Evolutionary conservation across 2,329 filamentous ascomycete species (phyloP).

Genomic region (Fusarium tricinctum): DNA sequence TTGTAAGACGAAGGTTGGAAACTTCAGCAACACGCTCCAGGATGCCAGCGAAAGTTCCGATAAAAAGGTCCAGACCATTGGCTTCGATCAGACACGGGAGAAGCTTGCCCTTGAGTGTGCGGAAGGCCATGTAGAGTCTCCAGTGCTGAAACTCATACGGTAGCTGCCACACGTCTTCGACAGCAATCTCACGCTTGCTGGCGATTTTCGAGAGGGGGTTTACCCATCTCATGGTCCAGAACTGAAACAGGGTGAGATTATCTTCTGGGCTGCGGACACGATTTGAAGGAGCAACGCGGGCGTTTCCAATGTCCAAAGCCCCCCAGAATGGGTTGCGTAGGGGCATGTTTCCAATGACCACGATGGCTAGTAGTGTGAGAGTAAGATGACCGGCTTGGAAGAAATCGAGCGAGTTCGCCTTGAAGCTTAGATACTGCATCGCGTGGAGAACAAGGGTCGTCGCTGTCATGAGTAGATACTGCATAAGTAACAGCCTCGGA

Average conservation of each 20-base stretch:
- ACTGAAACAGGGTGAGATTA: slow-evolving; percentile 83
- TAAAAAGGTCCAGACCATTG: slow-evolving; percentile 83
- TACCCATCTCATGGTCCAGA: slow-evolving; percentile 89
- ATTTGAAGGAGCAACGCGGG: slow-evolving; percentile 48
- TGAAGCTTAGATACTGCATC: slow-evolving; percentile 49
- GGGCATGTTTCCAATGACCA: slow-evolving; percentile 56
- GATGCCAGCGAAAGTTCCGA: slow-evolving; percentile 74
- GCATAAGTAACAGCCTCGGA: slow-evolving; percentile 57
- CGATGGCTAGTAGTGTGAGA: slow-evolving; percentile 47
- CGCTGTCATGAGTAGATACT: slow-evolving; percentile 56
- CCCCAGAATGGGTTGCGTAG: slow-evolving; percentile 56
- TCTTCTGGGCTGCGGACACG: slow-evolving; percentile 81
- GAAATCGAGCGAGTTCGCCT: slow-evolving; percentile 33
- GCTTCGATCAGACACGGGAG: slow-evolving; percentile 77
- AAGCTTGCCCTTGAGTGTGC: slow-evolving; percentile 79
- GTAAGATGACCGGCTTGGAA: slow-evolving; percentile 45
- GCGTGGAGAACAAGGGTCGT: slow-evolving; percentile 52
- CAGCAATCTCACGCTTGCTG: slow-evolving; percentile 74
- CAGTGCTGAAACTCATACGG: slow-evolving; percentile 86
- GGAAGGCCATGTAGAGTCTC: slow-evolving; percentile 80
- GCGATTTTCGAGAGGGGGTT: slow-evolving; percentile 77
- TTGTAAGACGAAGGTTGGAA: slow-evolving; percentile 56
- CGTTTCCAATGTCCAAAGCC: slow-evolving; percentile 51
- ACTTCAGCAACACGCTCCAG: slow-evolving; percentile 60
- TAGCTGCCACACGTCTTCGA: slow-evolving; percentile 85